Conservation (phyloP, 352 stramenopile species). For the Phytophthora colocasiae region DNA sequence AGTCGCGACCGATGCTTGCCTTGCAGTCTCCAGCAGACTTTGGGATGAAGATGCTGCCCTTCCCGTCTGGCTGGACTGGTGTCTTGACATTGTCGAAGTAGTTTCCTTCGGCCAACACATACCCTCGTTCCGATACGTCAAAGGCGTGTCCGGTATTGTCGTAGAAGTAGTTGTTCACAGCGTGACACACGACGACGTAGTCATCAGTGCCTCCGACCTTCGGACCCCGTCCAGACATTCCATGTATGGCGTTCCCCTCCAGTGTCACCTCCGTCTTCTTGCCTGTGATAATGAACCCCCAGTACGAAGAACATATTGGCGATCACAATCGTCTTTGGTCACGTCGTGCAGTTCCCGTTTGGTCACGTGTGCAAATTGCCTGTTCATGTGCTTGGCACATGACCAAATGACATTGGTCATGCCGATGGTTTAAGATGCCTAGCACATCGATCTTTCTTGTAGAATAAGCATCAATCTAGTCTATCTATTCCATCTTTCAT, state of each 20-base stretch:
- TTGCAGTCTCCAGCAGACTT: constrained; percentile 12
- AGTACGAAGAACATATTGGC: too few relatives aligned
- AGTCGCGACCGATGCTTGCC: constrained; percentile 16
- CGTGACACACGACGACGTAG: constrained; percentile 28
- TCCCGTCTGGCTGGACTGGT: constrained; percentile 1
- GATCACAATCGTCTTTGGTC: too few relatives aligned
- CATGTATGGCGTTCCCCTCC: constrained; percentile 44
- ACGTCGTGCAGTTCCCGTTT: too few relatives aligned
- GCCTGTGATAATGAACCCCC: constrained; percentile 38
- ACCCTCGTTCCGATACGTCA: constrained; percentile 31
- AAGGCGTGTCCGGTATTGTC: constrained; percentile 44
- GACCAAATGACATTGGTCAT: too few relatives aligned
- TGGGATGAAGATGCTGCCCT: constrained; percentile 21
- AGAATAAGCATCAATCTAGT: too few relatives aligned
- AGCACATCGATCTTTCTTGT: too few relatives aligned
- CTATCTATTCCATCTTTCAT: too few relatives aligned
- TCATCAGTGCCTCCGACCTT: constrained; percentile 26
- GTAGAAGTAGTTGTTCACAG: constrained; percentile 50
- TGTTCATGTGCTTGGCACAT: too few relatives aligned
- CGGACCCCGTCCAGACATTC: constrained; percentile 39
- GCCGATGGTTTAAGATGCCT: too few relatives aligned
- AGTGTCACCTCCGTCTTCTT: constrained; percentile 35
- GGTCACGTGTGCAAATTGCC: too few relatives aligned
- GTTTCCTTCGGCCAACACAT: constrained; percentile 50
- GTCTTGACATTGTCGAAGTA: constrained; percentile 42